phyloP scores from a whole-genome alignment of 1,139 yeast genomes.

The Yamadazyma siamensis region DNA sequence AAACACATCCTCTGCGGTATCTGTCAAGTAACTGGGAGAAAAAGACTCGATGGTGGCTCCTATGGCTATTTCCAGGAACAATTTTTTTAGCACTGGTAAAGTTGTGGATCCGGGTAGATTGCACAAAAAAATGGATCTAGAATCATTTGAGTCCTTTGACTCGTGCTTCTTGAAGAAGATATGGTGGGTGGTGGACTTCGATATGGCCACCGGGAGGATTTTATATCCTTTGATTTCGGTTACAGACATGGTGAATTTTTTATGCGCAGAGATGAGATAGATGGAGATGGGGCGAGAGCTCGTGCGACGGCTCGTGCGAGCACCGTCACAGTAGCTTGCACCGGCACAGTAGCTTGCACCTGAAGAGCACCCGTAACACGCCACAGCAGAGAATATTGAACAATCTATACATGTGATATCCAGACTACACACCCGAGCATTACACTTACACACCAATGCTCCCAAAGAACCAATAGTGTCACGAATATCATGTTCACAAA shows the following conservation, averaged over 20 bases:
- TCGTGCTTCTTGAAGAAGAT: conserved; percentile 66
- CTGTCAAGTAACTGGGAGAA: conserved; percentile 34
- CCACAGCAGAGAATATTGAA: no score
- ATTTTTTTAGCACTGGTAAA: conserved; percentile 48
- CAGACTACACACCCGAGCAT: no score
- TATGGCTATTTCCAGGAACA: conserved; percentile 57
- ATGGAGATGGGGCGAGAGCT: no score
- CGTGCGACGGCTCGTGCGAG: no score
- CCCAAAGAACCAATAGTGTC: no score
- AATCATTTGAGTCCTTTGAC: conserved; percentile 32
- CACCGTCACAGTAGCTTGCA: no score
- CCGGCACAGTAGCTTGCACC: no score
- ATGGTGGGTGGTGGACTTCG: conserved; percentile 39
- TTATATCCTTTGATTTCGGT: conserved; percentile 54
- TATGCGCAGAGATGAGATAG: conserved; percentile 1
- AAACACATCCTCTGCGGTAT: conserved; percentile 48
- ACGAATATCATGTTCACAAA: no score
- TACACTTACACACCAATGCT: no score
- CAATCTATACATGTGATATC: no score
- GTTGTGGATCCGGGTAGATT: conserved; percentile 70
- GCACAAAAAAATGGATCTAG: conserved; percentile 62
- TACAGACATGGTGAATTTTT: conserved; percentile 4
- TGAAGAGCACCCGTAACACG: no score
- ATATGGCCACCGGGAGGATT: conserved; percentile 46
- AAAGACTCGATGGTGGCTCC: conserved; percentile 58